Evolutionary conservation across 441 rosid species (phyloP).

Genomic region (Gossypium laxum): DNA sequence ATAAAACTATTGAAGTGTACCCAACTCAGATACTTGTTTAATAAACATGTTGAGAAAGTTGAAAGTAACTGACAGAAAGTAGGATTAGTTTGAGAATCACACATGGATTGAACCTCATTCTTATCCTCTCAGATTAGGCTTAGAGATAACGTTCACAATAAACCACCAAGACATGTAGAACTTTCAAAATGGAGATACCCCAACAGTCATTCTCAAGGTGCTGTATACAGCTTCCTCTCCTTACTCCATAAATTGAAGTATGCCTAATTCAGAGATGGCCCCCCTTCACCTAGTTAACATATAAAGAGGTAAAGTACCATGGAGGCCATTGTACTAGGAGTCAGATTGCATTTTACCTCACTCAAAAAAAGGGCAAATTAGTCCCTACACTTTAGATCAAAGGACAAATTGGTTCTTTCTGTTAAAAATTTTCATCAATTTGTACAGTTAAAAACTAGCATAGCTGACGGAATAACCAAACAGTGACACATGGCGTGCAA

Average conservation of each 20-base stretch:
- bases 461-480: too few species aligned
- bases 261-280: background rate
- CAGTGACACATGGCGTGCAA: too few species aligned
- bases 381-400: too few species aligned
- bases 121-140: background rate
- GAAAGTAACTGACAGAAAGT: background rate
- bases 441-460: too few species aligned
- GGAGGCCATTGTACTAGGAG: too few species aligned
- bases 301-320: background rate
- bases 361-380: too few species aligned
- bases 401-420: too few species aligned
- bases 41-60: background rate
- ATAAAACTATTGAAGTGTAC: background rate
- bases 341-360: too few species aligned
- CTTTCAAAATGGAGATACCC: too few species aligned
- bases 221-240: background rate
- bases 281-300: background rate
- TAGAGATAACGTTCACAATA: background rate
- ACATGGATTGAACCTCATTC: background rate
- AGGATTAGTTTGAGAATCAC: background rate
- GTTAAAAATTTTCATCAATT: too few species aligned
- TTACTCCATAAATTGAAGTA: background rate
- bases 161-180: background rate
- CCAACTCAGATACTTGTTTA: background rate
- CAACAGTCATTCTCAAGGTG: background rate